Evolutionary conservation across 2,329 filamentous ascomycete genomes (phyloP).

Genomic region (Chrysosporium queenslandicum): DNA sequence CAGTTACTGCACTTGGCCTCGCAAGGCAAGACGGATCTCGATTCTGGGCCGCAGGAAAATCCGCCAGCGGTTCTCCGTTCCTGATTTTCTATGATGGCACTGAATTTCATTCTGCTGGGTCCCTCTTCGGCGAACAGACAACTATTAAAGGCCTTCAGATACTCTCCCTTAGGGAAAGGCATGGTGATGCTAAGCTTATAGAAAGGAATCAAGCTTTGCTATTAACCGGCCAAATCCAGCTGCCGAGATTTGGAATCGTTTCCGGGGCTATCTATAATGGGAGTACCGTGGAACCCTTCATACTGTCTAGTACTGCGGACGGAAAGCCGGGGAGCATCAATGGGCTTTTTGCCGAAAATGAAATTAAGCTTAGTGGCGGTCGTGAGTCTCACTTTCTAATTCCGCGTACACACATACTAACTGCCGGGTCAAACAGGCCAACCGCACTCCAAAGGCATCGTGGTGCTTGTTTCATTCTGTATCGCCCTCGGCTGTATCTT

Average conservation of each 20-base stretch:
- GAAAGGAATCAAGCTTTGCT: constrained; percentile 61
- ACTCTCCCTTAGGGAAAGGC: constrained; percentile 58
- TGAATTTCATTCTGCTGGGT: constrained; percentile 56
- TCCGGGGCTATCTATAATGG: constrained; percentile 87
- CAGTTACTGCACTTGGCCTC: constrained; percentile 63
- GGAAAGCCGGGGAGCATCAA: constrained; percentile 63
- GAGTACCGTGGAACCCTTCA: constrained; percentile 64
- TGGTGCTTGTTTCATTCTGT: constrained; percentile 40
- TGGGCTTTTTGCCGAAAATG: constrained; percentile 71
- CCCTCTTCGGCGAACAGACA: constrained; percentile 55
- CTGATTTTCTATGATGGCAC: constrained; percentile 72
- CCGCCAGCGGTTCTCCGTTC: constrained; percentile 58
- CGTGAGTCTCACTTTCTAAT: constrained; percentile 41
- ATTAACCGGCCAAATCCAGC: constrained; percentile 69
- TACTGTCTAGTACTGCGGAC: constrained; percentile 60
- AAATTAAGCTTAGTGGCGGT: constrained; percentile 59
- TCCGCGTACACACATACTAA: constrained; percentile 13
- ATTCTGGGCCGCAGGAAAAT: constrained; percentile 72
- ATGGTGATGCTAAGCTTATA: constrained; percentile 55
- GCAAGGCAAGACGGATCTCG: constrained; percentile 62
- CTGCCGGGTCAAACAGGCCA: constrained; percentile 22
- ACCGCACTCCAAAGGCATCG: constrained; percentile 37
- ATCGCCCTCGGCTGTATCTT: constrained; percentile 40
- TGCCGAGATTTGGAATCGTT: constrained; percentile 66
- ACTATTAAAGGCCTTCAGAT: constrained; percentile 72